phyloP scores from a whole-genome alignment of 495 filamentous ascomycete genomes.

The Hypomontagnella submonticulosa region DNA sequence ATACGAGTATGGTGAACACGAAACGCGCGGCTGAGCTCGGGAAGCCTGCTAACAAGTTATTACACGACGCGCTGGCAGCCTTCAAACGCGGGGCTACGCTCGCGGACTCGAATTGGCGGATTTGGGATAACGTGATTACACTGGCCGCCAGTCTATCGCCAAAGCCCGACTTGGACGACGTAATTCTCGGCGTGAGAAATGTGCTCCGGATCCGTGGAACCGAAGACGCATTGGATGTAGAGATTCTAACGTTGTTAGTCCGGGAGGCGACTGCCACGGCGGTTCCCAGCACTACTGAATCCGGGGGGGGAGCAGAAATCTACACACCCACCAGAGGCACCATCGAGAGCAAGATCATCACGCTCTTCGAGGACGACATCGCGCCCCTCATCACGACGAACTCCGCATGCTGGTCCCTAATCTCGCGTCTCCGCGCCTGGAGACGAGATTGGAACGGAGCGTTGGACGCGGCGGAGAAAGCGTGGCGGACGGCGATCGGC shows the following conservation, averaged over 20 bases:
- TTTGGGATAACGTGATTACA: constrained; percentile 95
- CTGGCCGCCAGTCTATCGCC: constrained; percentile 82
- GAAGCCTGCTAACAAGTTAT: constrained; percentile 61
- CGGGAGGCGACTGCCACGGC: constrained; percentile 67
- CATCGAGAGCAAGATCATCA: constrained; percentile 66
- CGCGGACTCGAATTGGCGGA: constrained; percentile 84
- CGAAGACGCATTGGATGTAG: constrained; percentile 80
- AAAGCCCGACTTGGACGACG: constrained; percentile 72
- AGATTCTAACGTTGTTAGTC: constrained; percentile 76
- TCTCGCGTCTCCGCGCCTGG: constrained; percentile 77
- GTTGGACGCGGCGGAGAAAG: constrained; percentile 85
- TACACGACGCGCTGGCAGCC: constrained; percentile 79
- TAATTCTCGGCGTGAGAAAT: constrained; percentile 75
- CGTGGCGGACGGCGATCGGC: constrained; percentile 77
- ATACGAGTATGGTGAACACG: constrained; percentile 28
- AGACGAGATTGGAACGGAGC: constrained; percentile 72
- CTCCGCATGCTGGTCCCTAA: constrained; percentile 76
- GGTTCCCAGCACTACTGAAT: constrained; percentile 50
- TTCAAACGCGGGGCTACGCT: constrained; percentile 84
- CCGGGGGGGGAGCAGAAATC: constrained; percentile 48
- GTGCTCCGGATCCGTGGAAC: constrained; percentile 79
- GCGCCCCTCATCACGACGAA: constrained; percentile 86
- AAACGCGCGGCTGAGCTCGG: constrained; percentile 40
- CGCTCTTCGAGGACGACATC: constrained; percentile 75
- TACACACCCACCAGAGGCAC: constrained; percentile 61